These are phyloP conservation scores for Cytospora paraplurivora DNA, from an alignment of 2,329 filamentous ascomycete species.

Conservation along the genomic window DNA sequence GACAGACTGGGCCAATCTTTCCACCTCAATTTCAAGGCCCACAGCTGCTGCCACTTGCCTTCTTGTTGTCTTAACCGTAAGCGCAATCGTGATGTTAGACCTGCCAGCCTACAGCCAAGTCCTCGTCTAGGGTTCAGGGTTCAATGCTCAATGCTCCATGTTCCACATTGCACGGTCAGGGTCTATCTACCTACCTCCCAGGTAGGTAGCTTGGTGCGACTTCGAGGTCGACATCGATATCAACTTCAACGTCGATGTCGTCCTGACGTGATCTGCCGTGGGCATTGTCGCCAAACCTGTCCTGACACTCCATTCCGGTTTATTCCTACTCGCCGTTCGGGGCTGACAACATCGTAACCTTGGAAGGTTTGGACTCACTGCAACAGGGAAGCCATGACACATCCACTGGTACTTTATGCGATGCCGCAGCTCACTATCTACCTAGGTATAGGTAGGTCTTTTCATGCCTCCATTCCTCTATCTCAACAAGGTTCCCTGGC, in stretches of 20 bases:
- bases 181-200: too few species aligned
- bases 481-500: too few species aligned
- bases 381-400: background rate
- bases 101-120: background rate
- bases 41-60: conserved; percentile 6
- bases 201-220: background rate
- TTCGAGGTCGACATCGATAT: background rate
- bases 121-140: background rate
- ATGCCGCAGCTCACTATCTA: background rate
- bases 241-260: background rate
- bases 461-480: background rate
- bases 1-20: conserved; percentile 6
- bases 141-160: background rate
- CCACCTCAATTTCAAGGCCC: conserved; percentile 13
- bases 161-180: background rate
- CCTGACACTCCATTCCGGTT: background rate
- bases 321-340: background rate
- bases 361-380: background rate
- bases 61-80: conserved; percentile 4
- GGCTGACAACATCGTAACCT: background rate
- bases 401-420: background rate
- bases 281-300: background rate
- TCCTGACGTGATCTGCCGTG: background rate
- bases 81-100: conserved; percentile 8
- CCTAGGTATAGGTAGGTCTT: background rate